Conservation (phyloP, 345 rosid species). For the Theobroma cacao region DNA sequence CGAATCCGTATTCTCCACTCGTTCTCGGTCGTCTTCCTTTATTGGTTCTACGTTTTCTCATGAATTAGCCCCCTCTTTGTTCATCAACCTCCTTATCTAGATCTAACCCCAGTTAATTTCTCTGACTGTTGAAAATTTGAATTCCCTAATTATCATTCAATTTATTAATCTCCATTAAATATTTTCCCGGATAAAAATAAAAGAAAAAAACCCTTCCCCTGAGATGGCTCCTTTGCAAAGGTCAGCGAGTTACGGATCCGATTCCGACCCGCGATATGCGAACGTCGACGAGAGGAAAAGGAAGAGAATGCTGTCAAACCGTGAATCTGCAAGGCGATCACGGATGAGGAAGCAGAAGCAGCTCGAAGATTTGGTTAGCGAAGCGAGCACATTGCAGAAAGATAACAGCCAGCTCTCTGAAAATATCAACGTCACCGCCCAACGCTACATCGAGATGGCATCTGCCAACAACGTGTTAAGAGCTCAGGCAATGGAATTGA, state of each 20-base stretch:
- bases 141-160: background rate
- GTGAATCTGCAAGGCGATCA: conserved; percentile 87
- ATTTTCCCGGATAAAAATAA: background rate
- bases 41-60: conserved; percentile 82
- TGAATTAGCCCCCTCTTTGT: background rate
- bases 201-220: background rate
- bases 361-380: conserved; percentile 54
- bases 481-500: conserved; percentile 66
- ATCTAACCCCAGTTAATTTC: background rate
- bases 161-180: background rate
- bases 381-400: conserved; percentile 46
- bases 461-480: conserved; percentile 61
- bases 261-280: conserved; percentile 47
- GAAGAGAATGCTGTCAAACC: conserved; percentile 85
- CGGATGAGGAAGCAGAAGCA: conserved; percentile 79
- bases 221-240: conserved; percentile 40
- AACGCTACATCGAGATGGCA: conserved; percentile 47
- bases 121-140: background rate
- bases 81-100: background rate
- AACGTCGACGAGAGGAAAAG: conserved; percentile 70
- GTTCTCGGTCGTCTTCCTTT: conserved; percentile 86
- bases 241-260: conserved; percentile 63
- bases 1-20: conserved; percentile 82
- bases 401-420: conserved; percentile 39
- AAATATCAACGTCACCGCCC: conserved; percentile 27